These are phyloP conservation scores for Suhomyces guaymorum DNA, from an alignment of 1,139 yeast species.

Conservation along the genomic window DNA sequence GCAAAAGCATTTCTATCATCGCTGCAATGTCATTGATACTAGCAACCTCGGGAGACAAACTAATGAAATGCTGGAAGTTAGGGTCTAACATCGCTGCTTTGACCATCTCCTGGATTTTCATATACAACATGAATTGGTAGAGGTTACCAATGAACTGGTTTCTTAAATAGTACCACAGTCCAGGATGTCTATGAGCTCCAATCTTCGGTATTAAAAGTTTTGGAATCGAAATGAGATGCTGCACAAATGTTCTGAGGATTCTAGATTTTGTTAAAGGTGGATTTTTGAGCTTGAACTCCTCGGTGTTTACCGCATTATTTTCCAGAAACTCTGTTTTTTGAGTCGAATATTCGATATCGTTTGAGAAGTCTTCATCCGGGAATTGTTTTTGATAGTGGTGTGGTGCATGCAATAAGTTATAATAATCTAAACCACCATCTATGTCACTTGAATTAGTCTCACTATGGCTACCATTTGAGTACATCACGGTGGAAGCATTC, in stretches of 20 bases:
- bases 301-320: conserved; percentile 16
- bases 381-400: conserved; percentile 24
- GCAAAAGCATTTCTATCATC: conserved; percentile 25
- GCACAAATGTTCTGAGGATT: conserved; percentile 18
- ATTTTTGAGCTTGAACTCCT: conserved; percentile 18
- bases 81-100: conserved; percentile 15
- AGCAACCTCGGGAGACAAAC: conserved; percentile 8
- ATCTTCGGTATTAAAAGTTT: conserved; percentile 40
- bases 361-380: conserved; percentile 38
- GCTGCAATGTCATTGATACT: conserved; percentile 14
- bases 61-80: conserved; percentile 11
- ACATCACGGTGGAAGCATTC: conserved; percentile 8
- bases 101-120: conserved; percentile 30
- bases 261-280: conserved; percentile 16
- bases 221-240: conserved; percentile 31
- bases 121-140: conserved; percentile 40
- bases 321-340: conserved; percentile 11
- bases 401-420: conserved; percentile 33
- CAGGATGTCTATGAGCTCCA: conserved; percentile 44
- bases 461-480: conserved; percentile 7
- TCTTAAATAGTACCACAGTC: conserved; percentile 44
- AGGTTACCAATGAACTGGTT: conserved; percentile 44
- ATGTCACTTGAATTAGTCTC: conserved; percentile 13
- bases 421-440: conserved; percentile 26
- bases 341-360: conserved; percentile 24